Percentiles rank a stretch among this genome's conserved stretches.
phyloP scores from a whole-genome alignment of 1,284 basidiomycete genomes.

The Apiotrichum porosum region DNA sequence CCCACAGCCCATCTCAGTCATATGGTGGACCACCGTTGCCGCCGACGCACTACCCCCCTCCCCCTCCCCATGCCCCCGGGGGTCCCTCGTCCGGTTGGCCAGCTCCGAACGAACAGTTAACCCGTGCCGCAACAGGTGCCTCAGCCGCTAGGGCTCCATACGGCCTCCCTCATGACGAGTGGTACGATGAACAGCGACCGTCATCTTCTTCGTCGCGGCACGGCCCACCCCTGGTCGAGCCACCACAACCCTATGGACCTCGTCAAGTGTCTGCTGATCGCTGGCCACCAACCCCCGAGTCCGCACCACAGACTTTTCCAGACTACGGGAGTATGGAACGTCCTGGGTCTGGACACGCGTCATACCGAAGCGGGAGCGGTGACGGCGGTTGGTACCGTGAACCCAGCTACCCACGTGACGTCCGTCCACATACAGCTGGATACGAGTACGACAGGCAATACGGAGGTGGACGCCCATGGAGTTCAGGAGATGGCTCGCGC shows the following conservation, averaged over 20 bases:
- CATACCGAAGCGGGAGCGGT: too few relatives aligned
- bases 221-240: neutral
- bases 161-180: neutral
- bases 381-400: neutral
- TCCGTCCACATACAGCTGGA: conserved; percentile 1
- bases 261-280: too few relatives aligned
- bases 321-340: too few relatives aligned
- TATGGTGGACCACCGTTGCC: neutral
- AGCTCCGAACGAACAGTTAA: neutral
- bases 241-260: neutral
- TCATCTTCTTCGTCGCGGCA: neutral
- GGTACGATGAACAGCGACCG: neutral
- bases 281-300: too few relatives aligned
- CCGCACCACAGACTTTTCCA: too few relatives aligned
- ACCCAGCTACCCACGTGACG: neutral
- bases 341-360: too few relatives aligned
- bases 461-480: conserved; percentile 5
- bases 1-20: neutral
- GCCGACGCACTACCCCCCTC: neutral
- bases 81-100: neutral
- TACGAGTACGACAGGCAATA: conserved; percentile 9
- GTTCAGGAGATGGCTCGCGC: conserved; percentile 5
- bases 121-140: too few relatives aligned
- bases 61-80: neutral
- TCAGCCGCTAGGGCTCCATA: neutral